Percentiles rank a stretch among this genome's conserved stretches.
phyloP scores from a whole-genome alignment of 2,329 filamentous ascomycete species.

The Colletotrichum nymphaeae region DNA sequence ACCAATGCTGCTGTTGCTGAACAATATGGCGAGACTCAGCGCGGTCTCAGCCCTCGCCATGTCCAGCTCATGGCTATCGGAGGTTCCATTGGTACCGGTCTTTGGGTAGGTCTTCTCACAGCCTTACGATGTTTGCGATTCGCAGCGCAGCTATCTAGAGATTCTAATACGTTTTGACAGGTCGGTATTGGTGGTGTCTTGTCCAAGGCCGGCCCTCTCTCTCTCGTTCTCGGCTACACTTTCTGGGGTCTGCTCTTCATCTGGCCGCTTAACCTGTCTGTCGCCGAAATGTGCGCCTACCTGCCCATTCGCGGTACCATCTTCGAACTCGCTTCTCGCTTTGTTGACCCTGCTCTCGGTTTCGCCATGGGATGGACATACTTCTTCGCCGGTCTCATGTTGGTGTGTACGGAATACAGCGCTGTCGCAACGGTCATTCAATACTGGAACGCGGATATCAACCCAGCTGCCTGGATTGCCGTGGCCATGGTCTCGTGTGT shows the following conservation, averaged over 20 bases:
- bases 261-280: constrained; percentile 56
- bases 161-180: constrained; percentile 8
- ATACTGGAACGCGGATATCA: constrained; percentile 55
- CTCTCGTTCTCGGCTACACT: constrained; percentile 56
- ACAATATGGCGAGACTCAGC: constrained; percentile 47
- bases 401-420: constrained; percentile 57
- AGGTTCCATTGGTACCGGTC: constrained; percentile 58
- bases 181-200: constrained; percentile 57
- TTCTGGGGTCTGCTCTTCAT: constrained; percentile 57
- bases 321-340: constrained; percentile 65
- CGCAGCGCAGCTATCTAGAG: background rate
- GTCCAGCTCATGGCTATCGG: constrained; percentile 63
- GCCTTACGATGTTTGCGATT: background rate
- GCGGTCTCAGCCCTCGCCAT: constrained; percentile 52
- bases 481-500: constrained; percentile 58
- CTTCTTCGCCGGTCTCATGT: constrained; percentile 57
- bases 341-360: constrained; percentile 67
- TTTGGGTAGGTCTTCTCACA: constrained; percentile 47
- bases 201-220: constrained; percentile 54
- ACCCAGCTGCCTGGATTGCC: constrained; percentile 61
- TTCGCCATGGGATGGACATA: constrained; percentile 65
- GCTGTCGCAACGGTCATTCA: constrained; percentile 57
- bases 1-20: constrained; percentile 24
- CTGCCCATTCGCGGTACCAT: constrained; percentile 65
- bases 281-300: constrained; percentile 69